Base-by-base conservation (phyloP, 306 rosid species). In the Gleditsia sinensis region DNA sequence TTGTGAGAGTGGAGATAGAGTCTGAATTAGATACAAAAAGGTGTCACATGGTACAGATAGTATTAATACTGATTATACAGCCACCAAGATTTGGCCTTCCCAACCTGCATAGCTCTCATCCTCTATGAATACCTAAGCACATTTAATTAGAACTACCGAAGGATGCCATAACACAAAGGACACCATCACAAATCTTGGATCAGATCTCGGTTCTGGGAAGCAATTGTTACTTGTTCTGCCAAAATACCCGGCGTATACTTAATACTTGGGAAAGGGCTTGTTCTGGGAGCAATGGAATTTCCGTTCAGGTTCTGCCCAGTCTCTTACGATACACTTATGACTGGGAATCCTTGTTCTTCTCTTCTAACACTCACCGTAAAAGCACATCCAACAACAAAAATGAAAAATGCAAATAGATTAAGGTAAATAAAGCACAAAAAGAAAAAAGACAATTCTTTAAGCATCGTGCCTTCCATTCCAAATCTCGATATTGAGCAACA, bases 181-280 rank as follows among this genome's bases (percentile, higher is more conserved):
- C 45, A 63, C 21, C 42, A 51, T 9, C 33, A 78, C 17, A 63
- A 62, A 54, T 12, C 49, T 14, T 1, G 51, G 19, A 50, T 9
- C 57, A 66, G 74, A 66, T 75, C 80, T 75, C 25, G 9, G 63
- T 45, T 74, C 46, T 17, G 30, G 6, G 32, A 28, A 25, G 32
- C 0, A 49, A 59, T 5, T 76, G 36, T 16, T 33, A 30, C 27
- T 28, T 46, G 12, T 46, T 23, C 20, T n/a, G n/a, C n/a, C n/a
- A n/a, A n/a, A n/a, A n/a, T n/a, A n/a, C n/a, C n/a, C n/a, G n/a
- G n/a, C n/a, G 53, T 24, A n/a, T 27, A 12, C 32, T 24, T 50
- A n/a, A 36, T 69, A 69, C 49, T 49, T 59, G 20, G 60, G 3
- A 7, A 59, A 59, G 27, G 55, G 33, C 28, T 45, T 14, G 46